Evolutionary conservation across 345 rosid species (phyloP), one percentile per base, ranked within the genome.

Genomic region (Geranium brycei): DNA sequence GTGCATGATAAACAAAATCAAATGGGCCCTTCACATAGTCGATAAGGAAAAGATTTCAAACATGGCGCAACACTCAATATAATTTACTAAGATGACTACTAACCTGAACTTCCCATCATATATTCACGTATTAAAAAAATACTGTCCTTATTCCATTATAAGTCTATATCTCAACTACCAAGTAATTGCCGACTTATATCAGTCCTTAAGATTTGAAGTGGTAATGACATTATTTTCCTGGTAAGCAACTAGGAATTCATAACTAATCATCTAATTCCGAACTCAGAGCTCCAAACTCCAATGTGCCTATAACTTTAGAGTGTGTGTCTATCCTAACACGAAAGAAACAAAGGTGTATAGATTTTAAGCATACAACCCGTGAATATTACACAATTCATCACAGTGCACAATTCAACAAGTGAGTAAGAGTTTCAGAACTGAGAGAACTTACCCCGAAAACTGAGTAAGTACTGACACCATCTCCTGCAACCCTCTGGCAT

Each of bases 401-500:
- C 13, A 15, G 23, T 15, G 12, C 14, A 18, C 5, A 51, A 28
- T 40, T 23, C 58, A 1, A 40, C 31, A 8, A 2, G 57, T 19
- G 23, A 31, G 16, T 15, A 14, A 47, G 7, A 2, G 38, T 35
- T 53, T 6, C 41, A 38, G 12, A 14, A 60, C 14, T 31, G 59
- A 58, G 47, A 38, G 6, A 19, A 57, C 64, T 64, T 81, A 91
- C 99, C 85, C 92, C 99, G 1, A 79, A 95, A 72, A 87, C 96
- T 0, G 95, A 84, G 75, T 82, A 91, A 2, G 88, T 84, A 60
- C 92, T 67, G 64, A 85, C 89, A 0, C 92, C 89, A 76, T 91
- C 99, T 53, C 95, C 97, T 70, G 80, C 78, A 31, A 83, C 78
- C 65, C 97, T 68, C 62, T 88, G 87, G 64, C 97, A 91, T 63